Conservation (phyloP, 2,329 filamentous ascomycete species). For the Botrytis cinerea region DNA sequence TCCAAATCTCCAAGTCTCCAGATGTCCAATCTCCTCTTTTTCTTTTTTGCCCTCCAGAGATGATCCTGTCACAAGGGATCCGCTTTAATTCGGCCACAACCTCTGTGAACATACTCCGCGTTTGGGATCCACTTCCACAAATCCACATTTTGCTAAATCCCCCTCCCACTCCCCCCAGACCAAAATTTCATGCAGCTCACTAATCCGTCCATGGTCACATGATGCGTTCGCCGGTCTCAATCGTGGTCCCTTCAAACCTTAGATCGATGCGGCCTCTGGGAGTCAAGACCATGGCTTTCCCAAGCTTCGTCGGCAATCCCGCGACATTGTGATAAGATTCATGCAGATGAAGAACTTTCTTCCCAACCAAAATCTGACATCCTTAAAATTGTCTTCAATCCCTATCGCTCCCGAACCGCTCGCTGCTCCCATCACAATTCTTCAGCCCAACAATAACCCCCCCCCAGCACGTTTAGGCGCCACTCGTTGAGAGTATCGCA, state of each 20-base stretch:
- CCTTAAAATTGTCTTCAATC: slow-evolving; percentile 3
- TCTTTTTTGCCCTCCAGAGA: neutral
- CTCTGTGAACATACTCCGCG: neutral
- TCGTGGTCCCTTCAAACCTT: neutral
- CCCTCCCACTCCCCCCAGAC: neutral
- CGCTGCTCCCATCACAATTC: neutral
- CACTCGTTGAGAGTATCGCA: neutral
- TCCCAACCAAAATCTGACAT: neutral
- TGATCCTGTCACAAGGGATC: neutral
- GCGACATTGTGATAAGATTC: neutral
- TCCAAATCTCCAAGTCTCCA: slow-evolving; percentile 13
- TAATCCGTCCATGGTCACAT: neutral
- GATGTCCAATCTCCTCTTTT: slow-evolving; percentile 10
- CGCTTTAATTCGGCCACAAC: neutral
- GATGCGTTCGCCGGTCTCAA: neutral
- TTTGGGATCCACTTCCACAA: neutral
- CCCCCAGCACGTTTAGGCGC: slow-evolving; percentile 15
- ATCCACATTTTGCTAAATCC: neutral
- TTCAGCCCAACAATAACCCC: slow-evolving; percentile 7
- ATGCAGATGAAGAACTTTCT: neutral
- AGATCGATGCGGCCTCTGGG: neutral
- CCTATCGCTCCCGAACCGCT: slow-evolving; percentile 1
- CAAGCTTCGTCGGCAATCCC: neutral
- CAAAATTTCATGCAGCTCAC: neutral
- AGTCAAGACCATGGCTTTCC: neutral